Base-by-base conservation (phyloP, 2,329 filamentous ascomycete species). In the Emericellopsis atlantica region DNA sequence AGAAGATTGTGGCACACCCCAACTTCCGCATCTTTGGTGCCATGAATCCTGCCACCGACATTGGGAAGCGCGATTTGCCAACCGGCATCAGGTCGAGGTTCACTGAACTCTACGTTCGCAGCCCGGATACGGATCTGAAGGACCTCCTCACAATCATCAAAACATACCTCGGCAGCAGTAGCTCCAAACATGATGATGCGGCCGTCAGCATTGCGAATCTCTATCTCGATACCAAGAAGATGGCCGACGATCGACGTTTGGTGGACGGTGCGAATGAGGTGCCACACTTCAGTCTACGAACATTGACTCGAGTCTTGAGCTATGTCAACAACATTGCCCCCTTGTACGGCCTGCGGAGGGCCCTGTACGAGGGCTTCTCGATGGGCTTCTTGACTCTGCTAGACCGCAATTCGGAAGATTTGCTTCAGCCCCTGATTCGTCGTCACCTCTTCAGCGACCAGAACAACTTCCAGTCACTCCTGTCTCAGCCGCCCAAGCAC, bases 11-110 rank as follows among this genome's bases (percentile, higher is more conserved):
- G 45, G 92, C 89, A 1, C 90, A 98, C 58, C 81, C 87, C 0
- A 80, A 95, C 48, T 98, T 99, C 58, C 80, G 92, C 32, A 84
- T 99, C 12, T 98, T 99, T 55, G 93, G 86, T 40, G 92, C 93
- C 23, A 99, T 99, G 92, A 99, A 99, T 54, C 92, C 92, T 24
- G 92, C 92, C 5, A 98, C 92, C 4, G 92, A 99, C 64, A 80
- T 95, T 42, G 92, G 93, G 45, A 99, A 98, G 63, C 81, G 90
- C 42, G 92, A 98, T 58, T 67, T 99, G 14, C 88, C 90, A 1
- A 79, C 85, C 41, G 89, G 90, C 2, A 77, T 96, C 35, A 74
- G 90, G 42, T 94, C 89, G 8, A 77, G 89, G 38, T 99, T 99
- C 55, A 96, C 92, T 0, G 92, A 99, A 59, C 70, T 98, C 18